A percentile compares a stretch with the other conserved stretches of the same genome.
phyloP scores from a whole-genome alignment of 345 rosid genomes.

The Orychophragmus violaceus region DNA sequence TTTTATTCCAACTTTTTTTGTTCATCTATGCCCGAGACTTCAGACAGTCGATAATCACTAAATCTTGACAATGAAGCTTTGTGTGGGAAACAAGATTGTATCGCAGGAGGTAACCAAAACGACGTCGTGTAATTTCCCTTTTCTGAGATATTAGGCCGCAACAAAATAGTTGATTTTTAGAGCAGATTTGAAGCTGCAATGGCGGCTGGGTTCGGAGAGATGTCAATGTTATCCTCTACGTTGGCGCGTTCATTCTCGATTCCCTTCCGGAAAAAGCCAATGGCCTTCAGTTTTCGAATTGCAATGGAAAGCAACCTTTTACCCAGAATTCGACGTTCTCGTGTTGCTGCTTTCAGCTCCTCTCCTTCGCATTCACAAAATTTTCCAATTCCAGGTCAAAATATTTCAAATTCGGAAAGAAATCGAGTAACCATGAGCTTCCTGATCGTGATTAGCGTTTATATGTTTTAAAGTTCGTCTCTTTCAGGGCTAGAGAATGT shows the following conservation, averaged over 20 bases:
- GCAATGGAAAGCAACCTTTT: neutral
- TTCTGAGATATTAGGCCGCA: no score
- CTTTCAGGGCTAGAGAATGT: slow-evolving; percentile 60
- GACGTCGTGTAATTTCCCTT: neutral
- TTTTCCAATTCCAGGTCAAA: slow-evolving; percentile 44
- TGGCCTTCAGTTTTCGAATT: neutral
- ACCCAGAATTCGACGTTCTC: slow-evolving; percentile 7
- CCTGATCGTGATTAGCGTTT: neutral
- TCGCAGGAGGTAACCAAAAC: slow-evolving; percentile 10
- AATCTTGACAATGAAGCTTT: neutral
- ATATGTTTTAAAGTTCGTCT: neutral
- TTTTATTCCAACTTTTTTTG: neutral
- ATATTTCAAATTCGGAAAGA: neutral
- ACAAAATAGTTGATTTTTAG: no score
- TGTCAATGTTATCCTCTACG: slow-evolving; percentile 29
- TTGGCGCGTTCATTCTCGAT: slow-evolving; percentile 11
- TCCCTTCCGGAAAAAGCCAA: neutral
- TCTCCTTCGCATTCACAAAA: slow-evolving; percentile 15
- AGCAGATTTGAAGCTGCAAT: slow-evolving; percentile 2
- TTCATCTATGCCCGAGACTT: neutral
- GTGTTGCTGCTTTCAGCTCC: slow-evolving; percentile 19
- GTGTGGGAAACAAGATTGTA: slow-evolving; percentile 13
- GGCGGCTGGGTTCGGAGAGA: slow-evolving; percentile 23
- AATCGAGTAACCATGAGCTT: neutral
- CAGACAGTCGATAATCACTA: neutral